Evolutionary conservation across 495 filamentous ascomycete species (phyloP).

Genomic region (Tetracladium marchalianum): DNA sequence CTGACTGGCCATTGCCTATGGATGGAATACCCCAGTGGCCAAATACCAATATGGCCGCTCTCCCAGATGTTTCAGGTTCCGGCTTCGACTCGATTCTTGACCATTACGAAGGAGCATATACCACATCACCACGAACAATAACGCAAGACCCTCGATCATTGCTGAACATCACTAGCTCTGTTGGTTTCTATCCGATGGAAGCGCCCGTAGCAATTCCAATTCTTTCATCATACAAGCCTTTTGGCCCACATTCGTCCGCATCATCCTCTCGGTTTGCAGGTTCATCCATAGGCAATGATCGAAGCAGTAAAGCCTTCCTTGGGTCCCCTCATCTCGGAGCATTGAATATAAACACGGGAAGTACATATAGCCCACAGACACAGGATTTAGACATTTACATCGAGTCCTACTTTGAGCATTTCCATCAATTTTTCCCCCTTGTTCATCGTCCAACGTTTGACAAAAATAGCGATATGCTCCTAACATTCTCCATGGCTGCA

Average conservation of each 20-base stretch:
- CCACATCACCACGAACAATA: slow-evolving; percentile 10
- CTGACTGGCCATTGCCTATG: slow-evolving; percentile 10
- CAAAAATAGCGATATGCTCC: slow-evolving; percentile 4
- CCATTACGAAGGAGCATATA: slow-evolving; percentile 10
- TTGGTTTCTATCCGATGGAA: slow-evolving; percentile 14
- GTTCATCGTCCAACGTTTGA: slow-evolving; percentile 18
- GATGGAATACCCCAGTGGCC: slow-evolving; percentile 2
- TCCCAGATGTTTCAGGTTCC: slow-evolving; percentile 10
- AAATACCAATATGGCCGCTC: slow-evolving; percentile 1
- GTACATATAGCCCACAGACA: slow-evolving; percentile 1
- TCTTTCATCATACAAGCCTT: slow-evolving; percentile 18
- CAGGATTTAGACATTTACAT: slow-evolving; percentile 14
- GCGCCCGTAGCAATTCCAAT: slow-evolving; percentile 20
- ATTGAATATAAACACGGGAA: neutral
- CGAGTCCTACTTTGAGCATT: slow-evolving; percentile 13
- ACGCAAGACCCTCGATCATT: slow-evolving; percentile 6
- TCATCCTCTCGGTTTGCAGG: slow-evolving; percentile 9
- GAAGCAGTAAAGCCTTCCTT: slow-evolving; percentile 2
- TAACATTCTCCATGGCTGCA: slow-evolving; percentile 16
- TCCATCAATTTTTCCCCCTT: slow-evolving; percentile 14
- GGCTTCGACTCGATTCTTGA: slow-evolving; percentile 13
- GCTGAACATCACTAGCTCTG: slow-evolving; percentile 15
- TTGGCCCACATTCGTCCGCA: slow-evolving; percentile 17
- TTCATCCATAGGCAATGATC: slow-evolving; percentile 5
- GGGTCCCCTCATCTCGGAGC: slow-evolving; percentile 8